Evolutionary conservation across 495 filamentous ascomycete species (phyloP).

Genomic region (Podospora conica): DNA sequence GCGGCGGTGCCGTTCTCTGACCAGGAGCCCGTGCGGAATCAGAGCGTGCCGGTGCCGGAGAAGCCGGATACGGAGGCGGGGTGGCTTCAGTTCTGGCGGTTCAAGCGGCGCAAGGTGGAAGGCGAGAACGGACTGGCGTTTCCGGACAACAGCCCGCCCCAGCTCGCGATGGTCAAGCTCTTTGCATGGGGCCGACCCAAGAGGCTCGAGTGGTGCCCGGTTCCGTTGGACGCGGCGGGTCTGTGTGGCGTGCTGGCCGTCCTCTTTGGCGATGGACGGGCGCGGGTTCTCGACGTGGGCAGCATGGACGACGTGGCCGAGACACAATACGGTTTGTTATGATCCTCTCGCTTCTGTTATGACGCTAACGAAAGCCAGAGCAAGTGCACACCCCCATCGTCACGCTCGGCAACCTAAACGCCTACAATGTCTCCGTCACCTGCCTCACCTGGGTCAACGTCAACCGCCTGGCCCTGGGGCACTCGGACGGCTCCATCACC

Average conservation of each 20-base stretch:
- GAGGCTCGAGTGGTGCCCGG: slow-evolving; percentile 42
- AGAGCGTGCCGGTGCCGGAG: slow-evolving; percentile 18
- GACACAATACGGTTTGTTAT: slow-evolving; percentile 30
- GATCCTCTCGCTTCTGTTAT: background rate
- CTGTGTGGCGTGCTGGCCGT: slow-evolving; percentile 32
- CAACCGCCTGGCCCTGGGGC: slow-evolving; percentile 42
- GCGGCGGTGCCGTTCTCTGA: slow-evolving; percentile 41
- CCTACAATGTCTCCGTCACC: slow-evolving; percentile 40
- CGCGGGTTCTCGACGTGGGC: slow-evolving; percentile 36
- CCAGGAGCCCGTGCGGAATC: slow-evolving; percentile 24
- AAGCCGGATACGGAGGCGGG: slow-evolving; percentile 22
- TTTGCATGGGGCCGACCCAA: slow-evolving; percentile 38
- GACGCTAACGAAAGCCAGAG: slow-evolving; percentile 27
- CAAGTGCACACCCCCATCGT: slow-evolving; percentile 34
- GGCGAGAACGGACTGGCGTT: slow-evolving; percentile 10
- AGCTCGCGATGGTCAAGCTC: slow-evolving; percentile 27
- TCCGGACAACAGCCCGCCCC: slow-evolving; percentile 21
- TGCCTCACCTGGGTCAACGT: slow-evolving; percentile 44
- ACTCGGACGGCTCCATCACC: slow-evolving; percentile 42
- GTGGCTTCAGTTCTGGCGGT: slow-evolving; percentile 40
- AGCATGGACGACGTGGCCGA: slow-evolving; percentile 18
- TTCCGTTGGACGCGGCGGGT: slow-evolving; percentile 25
- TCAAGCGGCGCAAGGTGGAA: slow-evolving; percentile 19
- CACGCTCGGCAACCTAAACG: slow-evolving; percentile 33
- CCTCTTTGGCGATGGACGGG: slow-evolving; percentile 37